phyloP scores from a whole-genome alignment of 2,329 filamentous ascomycete species.

The Bipolaris cookei region DNA sequence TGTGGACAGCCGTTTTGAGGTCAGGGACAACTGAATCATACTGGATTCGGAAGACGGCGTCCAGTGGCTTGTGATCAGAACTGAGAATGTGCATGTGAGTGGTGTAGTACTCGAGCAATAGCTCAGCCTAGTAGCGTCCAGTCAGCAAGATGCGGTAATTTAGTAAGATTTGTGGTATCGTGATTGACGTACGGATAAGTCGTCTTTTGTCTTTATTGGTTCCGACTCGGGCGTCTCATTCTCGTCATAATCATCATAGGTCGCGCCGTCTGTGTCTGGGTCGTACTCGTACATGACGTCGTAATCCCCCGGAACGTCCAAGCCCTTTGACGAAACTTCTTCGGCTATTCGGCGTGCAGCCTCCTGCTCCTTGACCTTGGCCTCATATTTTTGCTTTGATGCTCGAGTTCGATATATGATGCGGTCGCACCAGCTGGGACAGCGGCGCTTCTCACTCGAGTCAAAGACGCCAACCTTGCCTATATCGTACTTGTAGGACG shows the following conservation, averaged over 20 bases:
- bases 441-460: conserved; percentile 89
- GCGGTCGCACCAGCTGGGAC: conserved; percentile 96
- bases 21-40: conserved; percentile 88
- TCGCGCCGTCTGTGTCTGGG: conserved; percentile 74
- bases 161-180: neutral
- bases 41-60: conserved; percentile 79
- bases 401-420: conserved; percentile 82
- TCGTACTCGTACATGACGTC: conserved; percentile 93
- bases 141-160: neutral
- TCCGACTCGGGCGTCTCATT: conserved; percentile 54
- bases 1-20: conserved; percentile 80
- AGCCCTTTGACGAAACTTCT: conserved; percentile 81
- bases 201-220: conserved; percentile 64
- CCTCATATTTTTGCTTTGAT: conserved; percentile 71
- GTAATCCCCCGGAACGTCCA: conserved; percentile 75
- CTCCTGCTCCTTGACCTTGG: conserved; percentile 67
- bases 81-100: conserved; percentile 90
- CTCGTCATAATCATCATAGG: conserved; percentile 44
- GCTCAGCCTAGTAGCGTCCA: conserved; percentile 49
- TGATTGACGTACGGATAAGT: conserved; percentile 50
- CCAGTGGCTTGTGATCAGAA: conserved; percentile 93
- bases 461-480: conserved; percentile 94
- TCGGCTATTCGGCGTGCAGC: conserved; percentile 75
- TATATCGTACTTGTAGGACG: conserved; percentile 97
- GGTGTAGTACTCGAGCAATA: conserved; percentile 72